These are phyloP conservation scores for Pythium dissotocum DNA, from an alignment of 352 stramenopile genomes.

Conservation along the genomic window DNA sequence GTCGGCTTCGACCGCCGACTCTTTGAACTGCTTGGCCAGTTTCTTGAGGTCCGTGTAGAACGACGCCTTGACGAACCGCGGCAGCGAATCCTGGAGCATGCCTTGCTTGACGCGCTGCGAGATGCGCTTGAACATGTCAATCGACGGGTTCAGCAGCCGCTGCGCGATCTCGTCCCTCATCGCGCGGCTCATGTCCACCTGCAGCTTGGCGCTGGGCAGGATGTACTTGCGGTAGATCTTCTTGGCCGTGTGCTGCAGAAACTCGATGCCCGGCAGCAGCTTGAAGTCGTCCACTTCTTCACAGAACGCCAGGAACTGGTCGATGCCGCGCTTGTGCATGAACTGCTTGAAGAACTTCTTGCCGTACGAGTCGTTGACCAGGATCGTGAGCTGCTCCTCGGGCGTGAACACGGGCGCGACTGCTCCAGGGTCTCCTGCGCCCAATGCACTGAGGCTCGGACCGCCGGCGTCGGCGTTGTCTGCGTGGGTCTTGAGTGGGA, in stretches of 20 bases:
- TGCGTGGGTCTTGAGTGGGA: slow-evolving; percentile 35
- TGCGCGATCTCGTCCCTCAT: slow-evolving; percentile 81
- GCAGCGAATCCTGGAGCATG: slow-evolving; percentile 79
- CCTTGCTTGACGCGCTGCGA: slow-evolving; percentile 57
- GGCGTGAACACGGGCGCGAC: slow-evolving; percentile 34
- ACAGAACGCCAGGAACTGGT: slow-evolving; percentile 72
- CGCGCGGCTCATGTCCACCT: slow-evolving; percentile 81
- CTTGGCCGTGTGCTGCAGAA: slow-evolving; percentile 80
- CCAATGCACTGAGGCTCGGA: neutral
- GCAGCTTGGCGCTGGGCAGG: slow-evolving; percentile 65
- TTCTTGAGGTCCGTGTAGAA: slow-evolving; percentile 71
- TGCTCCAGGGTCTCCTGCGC: neutral
- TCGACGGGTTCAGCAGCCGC: slow-evolving; percentile 60
- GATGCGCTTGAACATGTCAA: slow-evolving; percentile 88
- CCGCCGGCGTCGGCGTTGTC: slow-evolving; percentile 8
- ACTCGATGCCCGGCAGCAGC: slow-evolving; percentile 77
- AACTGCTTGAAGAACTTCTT: slow-evolving; percentile 82
- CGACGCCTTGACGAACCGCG: slow-evolving; percentile 72
- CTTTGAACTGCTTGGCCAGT: slow-evolving; percentile 30
- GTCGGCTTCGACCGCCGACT: slow-evolving; percentile 42
- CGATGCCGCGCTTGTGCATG: slow-evolving; percentile 62
- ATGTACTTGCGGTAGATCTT: slow-evolving; percentile 89
- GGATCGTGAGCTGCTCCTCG: slow-evolving; percentile 44
- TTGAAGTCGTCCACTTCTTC: slow-evolving; percentile 83
- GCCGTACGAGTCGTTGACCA: slow-evolving; percentile 57